A percentile compares a stretch with the other conserved stretches of the same genome.
Conservation (phyloP, 2,329 filamentous ascomycete species). For the Monascus ruber region DNA sequence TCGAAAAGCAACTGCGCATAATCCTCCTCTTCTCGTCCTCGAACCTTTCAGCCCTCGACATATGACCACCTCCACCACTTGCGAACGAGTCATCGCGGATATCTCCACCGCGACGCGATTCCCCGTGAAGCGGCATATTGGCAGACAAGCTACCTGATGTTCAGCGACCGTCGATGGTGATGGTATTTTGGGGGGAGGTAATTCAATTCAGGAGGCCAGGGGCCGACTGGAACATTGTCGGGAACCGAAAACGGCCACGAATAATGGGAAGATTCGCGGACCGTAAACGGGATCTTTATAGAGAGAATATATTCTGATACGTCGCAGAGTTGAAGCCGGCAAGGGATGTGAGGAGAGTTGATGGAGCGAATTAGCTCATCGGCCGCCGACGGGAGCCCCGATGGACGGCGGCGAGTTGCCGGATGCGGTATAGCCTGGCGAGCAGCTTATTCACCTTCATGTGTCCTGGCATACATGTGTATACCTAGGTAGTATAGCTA, state of each 20-base stretch:
- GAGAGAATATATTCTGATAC: too few relatives aligned
- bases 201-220: constrained; percentile 13
- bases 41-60: constrained; percentile 64
- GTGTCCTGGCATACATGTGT: too few relatives aligned
- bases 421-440: too few relatives aligned
- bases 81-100: constrained; percentile 18
- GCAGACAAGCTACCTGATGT: constrained; percentile 20
- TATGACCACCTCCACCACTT: constrained; percentile 17
- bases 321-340: too few relatives aligned
- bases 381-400: too few relatives aligned
- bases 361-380: too few relatives aligned
- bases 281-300: too few relatives aligned
- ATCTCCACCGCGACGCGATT: constrained; percentile 22
- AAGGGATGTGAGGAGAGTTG: too few relatives aligned
- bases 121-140: constrained; percentile 18
- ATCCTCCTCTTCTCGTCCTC: constrained; percentile 96
- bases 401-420: too few relatives aligned
- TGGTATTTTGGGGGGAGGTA: constrained; percentile 12
- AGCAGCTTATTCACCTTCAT: too few relatives aligned
- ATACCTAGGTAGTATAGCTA: too few relatives aligned
- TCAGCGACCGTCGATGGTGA: constrained; percentile 28
- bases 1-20: constrained; percentile 86
- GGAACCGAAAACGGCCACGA: constrained; percentile 5
- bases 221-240: constrained; percentile 24
- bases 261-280: background rate